phyloP scores from a whole-genome alignment of 2,329 filamentous ascomycete genomes.

The Sporothrix inflata region DNA sequence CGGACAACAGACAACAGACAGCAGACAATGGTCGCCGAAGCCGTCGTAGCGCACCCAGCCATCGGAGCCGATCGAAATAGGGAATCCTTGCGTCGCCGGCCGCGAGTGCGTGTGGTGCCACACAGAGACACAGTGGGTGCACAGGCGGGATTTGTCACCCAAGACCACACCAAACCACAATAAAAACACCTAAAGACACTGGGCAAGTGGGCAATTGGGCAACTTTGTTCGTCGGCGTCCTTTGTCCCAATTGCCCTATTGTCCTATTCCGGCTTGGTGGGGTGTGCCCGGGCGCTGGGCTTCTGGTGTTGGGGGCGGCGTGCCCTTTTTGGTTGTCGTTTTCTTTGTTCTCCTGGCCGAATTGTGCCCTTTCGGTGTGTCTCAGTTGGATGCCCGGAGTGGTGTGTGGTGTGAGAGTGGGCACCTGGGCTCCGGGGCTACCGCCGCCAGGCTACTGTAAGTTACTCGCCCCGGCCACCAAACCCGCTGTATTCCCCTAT shows the following conservation, averaged over 20 bases:
- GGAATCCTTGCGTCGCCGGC: neutral
- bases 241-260: no score
- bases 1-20: neutral
- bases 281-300: neutral
- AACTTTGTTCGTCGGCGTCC: no score
- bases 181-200: no score
- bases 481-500: neutral
- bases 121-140: no score
- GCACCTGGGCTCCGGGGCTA: neutral
- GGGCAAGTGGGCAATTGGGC: no score
- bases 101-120: neutral
- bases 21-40: neutral
- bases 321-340: neutral
- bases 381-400: neutral
- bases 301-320: neutral
- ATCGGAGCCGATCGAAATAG: constrained; percentile 22
- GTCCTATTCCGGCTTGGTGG: constrained; percentile 1
- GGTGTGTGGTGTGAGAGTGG: no score
- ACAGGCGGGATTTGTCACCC: neutral
- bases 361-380: neutral
- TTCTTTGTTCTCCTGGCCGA: constrained; percentile 17
- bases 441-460: neutral
- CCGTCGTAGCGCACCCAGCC: neutral
- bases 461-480: neutral
- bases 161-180: neutral